These are phyloP conservation scores for Persicaria maculosa DNA, from an alignment of 148 eudicot species.

Conservation along the genomic window DNA sequence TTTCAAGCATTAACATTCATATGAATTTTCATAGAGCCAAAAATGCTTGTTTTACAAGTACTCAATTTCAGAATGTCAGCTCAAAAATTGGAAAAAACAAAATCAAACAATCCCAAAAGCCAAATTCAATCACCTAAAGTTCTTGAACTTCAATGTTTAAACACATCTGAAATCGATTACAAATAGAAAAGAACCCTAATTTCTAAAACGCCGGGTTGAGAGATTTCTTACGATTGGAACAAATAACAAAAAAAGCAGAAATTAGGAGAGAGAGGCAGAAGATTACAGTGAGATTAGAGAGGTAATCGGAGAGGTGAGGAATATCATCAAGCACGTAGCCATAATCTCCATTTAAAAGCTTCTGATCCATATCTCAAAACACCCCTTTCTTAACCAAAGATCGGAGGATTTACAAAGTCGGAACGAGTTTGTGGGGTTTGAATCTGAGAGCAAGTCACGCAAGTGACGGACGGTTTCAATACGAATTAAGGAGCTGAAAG, in stretches of 20 bases:
- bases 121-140: neutral
- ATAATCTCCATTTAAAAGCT: conserved; percentile 35
- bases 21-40: too few species aligned
- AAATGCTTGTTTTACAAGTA: neutral
- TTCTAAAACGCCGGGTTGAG: neutral
- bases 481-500: neutral
- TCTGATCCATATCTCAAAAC: neutral
- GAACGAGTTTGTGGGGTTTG: neutral
- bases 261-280: neutral
- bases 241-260: neutral
- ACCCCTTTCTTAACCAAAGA: neutral
- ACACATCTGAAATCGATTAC: neutral
- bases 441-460: neutral
- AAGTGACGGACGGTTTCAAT: neutral
- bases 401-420: neutral
- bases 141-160: too few species aligned
- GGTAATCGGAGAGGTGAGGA: conserved; percentile 75
- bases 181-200: neutral
- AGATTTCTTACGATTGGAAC: neutral
- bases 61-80: conserved; percentile 4
- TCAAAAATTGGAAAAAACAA: neutral
- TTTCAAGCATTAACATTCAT: neutral
- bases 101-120: neutral
- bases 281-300: conserved; percentile 13
- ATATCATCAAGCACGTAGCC: conserved; percentile 85